Conservation (phyloP, 306 rosid genomes). For the Pyrus pyrifolia region DNA sequence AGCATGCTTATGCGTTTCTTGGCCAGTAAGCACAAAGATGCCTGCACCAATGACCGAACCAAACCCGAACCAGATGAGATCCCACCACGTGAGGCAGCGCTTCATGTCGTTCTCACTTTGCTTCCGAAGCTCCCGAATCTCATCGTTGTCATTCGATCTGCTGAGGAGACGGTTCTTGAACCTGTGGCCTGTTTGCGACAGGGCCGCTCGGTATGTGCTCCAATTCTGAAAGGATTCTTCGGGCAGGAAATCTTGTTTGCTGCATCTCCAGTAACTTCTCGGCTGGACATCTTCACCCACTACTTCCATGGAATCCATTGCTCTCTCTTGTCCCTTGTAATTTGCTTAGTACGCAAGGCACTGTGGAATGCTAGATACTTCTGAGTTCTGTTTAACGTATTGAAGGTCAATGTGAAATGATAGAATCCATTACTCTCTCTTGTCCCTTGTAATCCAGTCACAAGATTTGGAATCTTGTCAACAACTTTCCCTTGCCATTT, state of each 20-base stretch:
- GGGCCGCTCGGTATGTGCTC: conserved; percentile 43
- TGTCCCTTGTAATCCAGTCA: too few species aligned
- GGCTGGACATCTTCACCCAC: conserved; percentile 20
- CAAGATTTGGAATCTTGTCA: too few species aligned
- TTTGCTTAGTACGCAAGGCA: neutral
- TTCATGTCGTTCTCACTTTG: conserved; percentile 49
- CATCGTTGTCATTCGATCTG: conserved; percentile 50
- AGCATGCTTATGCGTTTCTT: conserved; percentile 46
- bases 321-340: neutral
- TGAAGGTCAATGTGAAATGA: too few species aligned
- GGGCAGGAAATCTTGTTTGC: conserved; percentile 70
- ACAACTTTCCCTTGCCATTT: too few species aligned
- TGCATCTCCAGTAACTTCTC: conserved; percentile 67
- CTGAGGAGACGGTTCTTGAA: conserved; percentile 57
- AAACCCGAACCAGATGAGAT: conserved; percentile 73
- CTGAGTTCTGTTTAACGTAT: too few species aligned
- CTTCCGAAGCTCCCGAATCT: conserved; percentile 36
- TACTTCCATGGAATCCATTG: conserved; percentile 19
- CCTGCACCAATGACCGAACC: conserved; percentile 79
- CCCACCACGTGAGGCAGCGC: conserved; percentile 67
- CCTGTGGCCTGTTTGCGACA: conserved; percentile 44
- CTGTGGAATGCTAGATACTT: neutral
- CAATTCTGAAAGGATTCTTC: conserved; percentile 72
- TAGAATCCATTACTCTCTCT: too few species aligned
- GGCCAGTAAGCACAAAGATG: conserved; percentile 69